A percentile compares a stretch with the other conserved stretches of the same genome.
These are phyloP conservation scores for Rhodotorula babjevae DNA, from an alignment of 768 basidiomycete genomes.

Conservation along the genomic window DNA sequence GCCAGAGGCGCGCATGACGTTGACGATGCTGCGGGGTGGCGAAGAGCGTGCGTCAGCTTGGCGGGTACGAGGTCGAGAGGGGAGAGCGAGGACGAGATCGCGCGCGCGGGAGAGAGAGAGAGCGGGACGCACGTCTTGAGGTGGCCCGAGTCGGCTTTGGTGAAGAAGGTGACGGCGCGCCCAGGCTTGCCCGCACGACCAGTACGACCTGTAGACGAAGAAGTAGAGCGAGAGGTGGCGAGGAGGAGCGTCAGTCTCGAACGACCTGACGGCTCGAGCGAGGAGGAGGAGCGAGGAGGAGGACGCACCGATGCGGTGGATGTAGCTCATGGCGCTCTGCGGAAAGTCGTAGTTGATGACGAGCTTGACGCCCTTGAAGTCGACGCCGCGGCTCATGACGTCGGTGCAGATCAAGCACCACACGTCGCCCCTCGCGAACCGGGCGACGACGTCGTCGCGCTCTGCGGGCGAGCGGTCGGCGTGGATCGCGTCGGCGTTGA, in stretches of 20 bases:
- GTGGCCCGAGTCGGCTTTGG: slow-evolving; percentile 83
- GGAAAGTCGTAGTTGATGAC: slow-evolving; percentile 98
- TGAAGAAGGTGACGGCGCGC: slow-evolving; percentile 92
- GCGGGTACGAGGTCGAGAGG: neutral
- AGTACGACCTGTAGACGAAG: slow-evolving; percentile 64
- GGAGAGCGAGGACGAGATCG: neutral
- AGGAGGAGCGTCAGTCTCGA: neutral
- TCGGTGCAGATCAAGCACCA: slow-evolving; percentile 97
- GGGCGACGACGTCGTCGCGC: slow-evolving; percentile 73
- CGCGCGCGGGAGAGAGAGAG: slow-evolving; percentile 5
- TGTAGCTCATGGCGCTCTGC: slow-evolving; percentile 86
- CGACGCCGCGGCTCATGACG: slow-evolving; percentile 96
- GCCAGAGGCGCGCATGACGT: slow-evolving; percentile 88
- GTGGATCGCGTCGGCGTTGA: slow-evolving; percentile 82
- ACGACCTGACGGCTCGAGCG: too few species aligned
- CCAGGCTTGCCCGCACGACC: slow-evolving; percentile 89
- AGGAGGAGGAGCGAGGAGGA: neutral
- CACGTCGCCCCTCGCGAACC: slow-evolving; percentile 81
- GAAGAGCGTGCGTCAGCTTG: neutral
- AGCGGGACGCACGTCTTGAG: slow-evolving; percentile 62
- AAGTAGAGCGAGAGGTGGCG: neutral
- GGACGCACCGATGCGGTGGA: slow-evolving; percentile 79
- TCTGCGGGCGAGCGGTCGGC: slow-evolving; percentile 82
- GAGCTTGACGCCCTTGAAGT: slow-evolving; percentile 87
- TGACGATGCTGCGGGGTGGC: slow-evolving; percentile 65